phyloP scores from a whole-genome alignment of 176 grass and related monocot species.

The Lolium rigidum region DNA sequence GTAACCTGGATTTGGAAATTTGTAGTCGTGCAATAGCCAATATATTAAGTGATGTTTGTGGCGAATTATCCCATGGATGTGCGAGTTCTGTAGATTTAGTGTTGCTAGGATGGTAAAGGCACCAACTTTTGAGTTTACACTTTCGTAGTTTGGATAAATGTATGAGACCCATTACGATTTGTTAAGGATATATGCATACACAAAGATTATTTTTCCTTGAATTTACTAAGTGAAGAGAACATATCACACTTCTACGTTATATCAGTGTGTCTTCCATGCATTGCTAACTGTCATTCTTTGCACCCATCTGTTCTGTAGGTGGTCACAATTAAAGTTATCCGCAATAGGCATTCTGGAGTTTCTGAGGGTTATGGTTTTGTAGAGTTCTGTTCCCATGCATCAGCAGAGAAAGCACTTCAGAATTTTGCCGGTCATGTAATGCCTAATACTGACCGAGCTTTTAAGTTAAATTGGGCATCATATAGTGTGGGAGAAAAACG shows the following conservation, averaged over 20 bases:
- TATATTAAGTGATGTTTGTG: background rate
- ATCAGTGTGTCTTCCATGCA: background rate
- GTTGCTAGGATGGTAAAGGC: conserved; percentile 2
- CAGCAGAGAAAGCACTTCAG: conserved; percentile 67
- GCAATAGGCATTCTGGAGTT: conserved; percentile 66
- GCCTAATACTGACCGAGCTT: conserved; percentile 70
- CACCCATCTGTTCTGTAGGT: conserved; percentile 59
- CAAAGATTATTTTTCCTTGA: background rate
- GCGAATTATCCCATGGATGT: background rate
- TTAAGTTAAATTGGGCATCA: conserved; percentile 78
- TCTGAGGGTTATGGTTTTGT: conserved; percentile 77
- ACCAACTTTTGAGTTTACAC: background rate
- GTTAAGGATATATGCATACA: background rate
- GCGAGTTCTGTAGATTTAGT: conserved; percentile 2
- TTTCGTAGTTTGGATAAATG: background rate
- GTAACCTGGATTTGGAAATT: background rate
- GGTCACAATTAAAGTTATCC: conserved; percentile 68
- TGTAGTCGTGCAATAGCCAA: background rate
- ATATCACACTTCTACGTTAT: background rate
- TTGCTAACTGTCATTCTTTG: conserved; percentile 34
- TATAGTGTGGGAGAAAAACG: conserved; percentile 75
- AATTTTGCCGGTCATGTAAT: conserved; percentile 73
- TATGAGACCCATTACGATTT: background rate
- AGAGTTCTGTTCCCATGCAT: conserved; percentile 60
- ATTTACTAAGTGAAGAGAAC: conserved; percentile 13